phyloP scores from a whole-genome alignment of 306 rosid genomes.

The Medicago lupulina region DNA sequence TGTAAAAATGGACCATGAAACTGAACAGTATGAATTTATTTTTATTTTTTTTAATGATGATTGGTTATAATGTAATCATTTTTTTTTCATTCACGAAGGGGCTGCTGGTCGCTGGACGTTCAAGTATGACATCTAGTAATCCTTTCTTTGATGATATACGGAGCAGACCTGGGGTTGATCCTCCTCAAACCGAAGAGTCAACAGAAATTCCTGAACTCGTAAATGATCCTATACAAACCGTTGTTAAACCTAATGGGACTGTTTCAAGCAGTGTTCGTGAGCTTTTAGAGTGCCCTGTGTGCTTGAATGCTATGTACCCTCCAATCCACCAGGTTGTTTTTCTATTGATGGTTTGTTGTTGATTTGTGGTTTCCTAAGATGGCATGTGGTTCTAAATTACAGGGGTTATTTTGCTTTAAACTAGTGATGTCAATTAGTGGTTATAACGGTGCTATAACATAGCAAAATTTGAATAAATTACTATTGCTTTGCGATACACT shows the following conservation, averaged over 20 bases:
- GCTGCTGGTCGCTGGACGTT: slow-evolving; percentile 15
- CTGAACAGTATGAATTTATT: slow-evolving; percentile 5
- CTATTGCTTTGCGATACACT: no score
- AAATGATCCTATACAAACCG: slow-evolving; percentile 57
- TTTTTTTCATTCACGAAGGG: slow-evolving; percentile 45
- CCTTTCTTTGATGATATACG: slow-evolving; percentile 74
- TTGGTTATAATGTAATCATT: neutral
- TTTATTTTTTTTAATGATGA: neutral
- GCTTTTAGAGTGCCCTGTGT: slow-evolving; percentile 95
- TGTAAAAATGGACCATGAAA: neutral
- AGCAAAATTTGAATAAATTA: no score
- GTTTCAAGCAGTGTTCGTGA: slow-evolving; percentile 95
- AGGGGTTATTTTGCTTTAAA: neutral
- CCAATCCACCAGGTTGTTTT: slow-evolving; percentile 88
- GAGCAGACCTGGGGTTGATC: slow-evolving; percentile 78
- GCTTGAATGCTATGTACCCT: slow-evolving; percentile 96
- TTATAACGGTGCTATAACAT: no score
- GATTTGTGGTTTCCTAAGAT: slow-evolving; percentile 15
- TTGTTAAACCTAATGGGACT: slow-evolving; percentile 62
- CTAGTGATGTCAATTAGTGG: no score
- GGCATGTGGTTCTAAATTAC: neutral
- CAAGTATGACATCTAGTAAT: slow-evolving; percentile 69
- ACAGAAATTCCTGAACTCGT: slow-evolving; percentile 65
- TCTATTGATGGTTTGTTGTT: slow-evolving; percentile 25
- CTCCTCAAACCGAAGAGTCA: slow-evolving; percentile 75